Evolutionary conservation across 495 filamentous ascomycete species (phyloP).

Genomic region (Emericellopsis terricola): DNA sequence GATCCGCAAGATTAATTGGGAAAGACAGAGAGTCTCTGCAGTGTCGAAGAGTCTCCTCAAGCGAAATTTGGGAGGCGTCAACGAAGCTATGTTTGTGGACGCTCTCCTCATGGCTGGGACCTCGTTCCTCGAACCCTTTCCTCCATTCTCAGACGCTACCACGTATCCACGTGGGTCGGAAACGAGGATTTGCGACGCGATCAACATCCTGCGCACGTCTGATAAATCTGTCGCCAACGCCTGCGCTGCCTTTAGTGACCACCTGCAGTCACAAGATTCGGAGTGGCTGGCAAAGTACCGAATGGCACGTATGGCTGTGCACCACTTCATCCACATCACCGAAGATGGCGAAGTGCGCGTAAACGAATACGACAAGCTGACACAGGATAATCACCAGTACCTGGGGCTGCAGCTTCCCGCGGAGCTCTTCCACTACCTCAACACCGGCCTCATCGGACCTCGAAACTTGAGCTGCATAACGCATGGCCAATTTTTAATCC

Average conservation of each 20-base stretch:
- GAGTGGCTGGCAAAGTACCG: slow-evolving; percentile 73
- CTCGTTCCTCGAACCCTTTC: slow-evolving; percentile 57
- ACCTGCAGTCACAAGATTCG: slow-evolving; percentile 45
- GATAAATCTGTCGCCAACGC: slow-evolving; percentile 43
- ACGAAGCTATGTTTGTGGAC: slow-evolving; percentile 61
- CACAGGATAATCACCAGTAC: slow-evolving; percentile 71
- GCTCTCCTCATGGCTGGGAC: slow-evolving; percentile 73
- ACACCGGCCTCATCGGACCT: slow-evolving; percentile 60
- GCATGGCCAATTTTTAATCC: slow-evolving; percentile 53
- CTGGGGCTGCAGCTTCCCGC: slow-evolving; percentile 77
- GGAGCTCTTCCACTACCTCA: slow-evolving; percentile 85
- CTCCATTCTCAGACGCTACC: slow-evolving; percentile 41
- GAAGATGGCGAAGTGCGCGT: slow-evolving; percentile 56
- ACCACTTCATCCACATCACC: slow-evolving; percentile 71
- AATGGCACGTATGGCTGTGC: slow-evolving; percentile 63
- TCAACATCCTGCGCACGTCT: slow-evolving; percentile 50
- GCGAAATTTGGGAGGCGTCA: slow-evolving; percentile 48
- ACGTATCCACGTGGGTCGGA: slow-evolving; percentile 25
- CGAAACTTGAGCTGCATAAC: slow-evolving; percentile 67
- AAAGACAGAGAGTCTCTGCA: slow-evolving; percentile 44
- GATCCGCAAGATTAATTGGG: slow-evolving; percentile 61
- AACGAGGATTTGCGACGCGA: slow-evolving; percentile 43
- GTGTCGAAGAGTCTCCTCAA: slow-evolving; percentile 54
- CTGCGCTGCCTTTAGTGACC: slow-evolving; percentile 52
- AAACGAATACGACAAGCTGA: slow-evolving; percentile 47